Base-by-base conservation (phyloP, 257 asterid genomes). In the Solanum arcanum region DNA sequence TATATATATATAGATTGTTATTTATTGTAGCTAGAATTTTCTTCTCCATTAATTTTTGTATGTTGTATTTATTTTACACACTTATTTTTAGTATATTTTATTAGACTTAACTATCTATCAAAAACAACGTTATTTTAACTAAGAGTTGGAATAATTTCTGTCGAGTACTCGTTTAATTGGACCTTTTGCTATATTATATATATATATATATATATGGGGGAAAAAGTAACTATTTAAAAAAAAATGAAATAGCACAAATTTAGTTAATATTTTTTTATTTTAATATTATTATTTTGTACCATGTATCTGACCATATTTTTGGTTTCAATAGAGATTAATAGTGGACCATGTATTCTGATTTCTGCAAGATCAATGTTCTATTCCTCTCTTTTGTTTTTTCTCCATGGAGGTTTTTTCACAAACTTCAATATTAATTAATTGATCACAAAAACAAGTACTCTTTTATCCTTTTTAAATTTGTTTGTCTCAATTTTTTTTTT, bases 291-390 rank as follows among this genome's bases (percentile, higher is more conserved):
- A 66, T 18, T 11, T 64, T 31, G 27, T 12, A 74, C 72, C 44
- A 29, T 35, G 27, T 60, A 41, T 82, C 83, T 11, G 69, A 86
- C 49, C 60, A 46, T 33, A 21, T 47, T 31, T 72, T 52, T 84
- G 59, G 33, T 66, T 56, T 72, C 86, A 84, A 85, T 87, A 80
- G 75, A 88, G 89, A 88, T 83, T 88, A 62, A 83, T 77, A 88
- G 64, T 83, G 93, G 93, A 89, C 85, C 90, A 81, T 89, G 86
- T 86, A 91, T 93, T 90, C 92, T 86, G 74, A 27, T 16, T 27
- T 47, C 70, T 23, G 66, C 31, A 11, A n/a, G 39, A 47, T 29
- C 80, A 76, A 84, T 87, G 88, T 86, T 92, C 89, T 87, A 69
- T 86, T 88, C 88, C 39, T 83, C 86, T 31, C 23, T 29, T 69